Conservation (phyloP, 768 basidiomycete species). For the Kwoniella bestiolae region DNA sequence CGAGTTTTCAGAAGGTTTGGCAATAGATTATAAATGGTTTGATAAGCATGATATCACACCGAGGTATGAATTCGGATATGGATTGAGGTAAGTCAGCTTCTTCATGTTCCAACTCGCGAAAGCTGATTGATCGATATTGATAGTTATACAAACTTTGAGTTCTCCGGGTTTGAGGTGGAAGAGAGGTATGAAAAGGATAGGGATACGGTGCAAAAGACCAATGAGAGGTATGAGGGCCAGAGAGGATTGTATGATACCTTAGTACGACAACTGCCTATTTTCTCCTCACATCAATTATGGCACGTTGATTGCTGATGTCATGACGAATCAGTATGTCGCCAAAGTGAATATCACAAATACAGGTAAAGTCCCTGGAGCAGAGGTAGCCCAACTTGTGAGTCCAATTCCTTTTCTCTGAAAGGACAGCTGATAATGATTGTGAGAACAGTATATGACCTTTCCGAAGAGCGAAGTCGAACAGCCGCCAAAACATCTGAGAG, state of each 20-base stretch:
- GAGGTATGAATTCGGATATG: conserved; percentile 57
- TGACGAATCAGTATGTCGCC: conserved; percentile 34
- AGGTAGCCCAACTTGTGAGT: conserved; percentile 58
- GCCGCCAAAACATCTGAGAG: conserved; percentile 53
- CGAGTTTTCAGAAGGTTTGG: conserved; percentile 52
- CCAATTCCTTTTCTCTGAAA: not conserved
- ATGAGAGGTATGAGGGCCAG: conserved; percentile 51
- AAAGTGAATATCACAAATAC: conserved; percentile 56
- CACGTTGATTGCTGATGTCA: not conserved
- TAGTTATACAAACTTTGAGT: conserved; percentile 53
- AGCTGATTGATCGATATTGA: not conserved
- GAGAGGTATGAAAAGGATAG: conserved; percentile 33
- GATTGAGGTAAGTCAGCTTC: conserved; percentile 43
- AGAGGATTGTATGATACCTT: conserved; percentile 53
- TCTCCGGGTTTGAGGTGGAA: conserved; percentile 40
- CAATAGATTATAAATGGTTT: conserved; percentile 57
- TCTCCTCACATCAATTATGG: too few species aligned
- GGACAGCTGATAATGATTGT: not conserved
- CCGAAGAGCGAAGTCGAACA: conserved; percentile 47
- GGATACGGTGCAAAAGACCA: conserved; percentile 54
- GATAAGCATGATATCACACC: conserved; percentile 53
- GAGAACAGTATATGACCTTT: conserved; percentile 50
- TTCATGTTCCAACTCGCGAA: not conserved
- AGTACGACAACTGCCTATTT: conserved; percentile 25
- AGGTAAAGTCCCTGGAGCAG: conserved; percentile 52